Conservation (phyloP, 164 flowering plant genomes). For the Nelumbo lutea region DNA sequence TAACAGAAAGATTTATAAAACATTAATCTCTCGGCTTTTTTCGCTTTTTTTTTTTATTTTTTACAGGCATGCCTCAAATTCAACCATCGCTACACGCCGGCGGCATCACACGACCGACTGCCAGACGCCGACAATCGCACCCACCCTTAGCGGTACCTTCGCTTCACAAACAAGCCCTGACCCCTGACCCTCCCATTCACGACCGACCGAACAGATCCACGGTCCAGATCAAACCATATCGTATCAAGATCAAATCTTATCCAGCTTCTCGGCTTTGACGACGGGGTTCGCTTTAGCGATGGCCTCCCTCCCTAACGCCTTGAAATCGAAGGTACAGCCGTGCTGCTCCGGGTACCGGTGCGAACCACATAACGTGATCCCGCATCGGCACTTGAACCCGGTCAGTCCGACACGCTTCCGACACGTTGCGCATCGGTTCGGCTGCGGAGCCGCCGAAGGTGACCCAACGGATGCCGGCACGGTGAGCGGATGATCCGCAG, state of each 20-base stretch:
- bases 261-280: conserved; percentile 51
- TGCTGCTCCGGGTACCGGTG: conserved; percentile 84
- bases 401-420: conserved; percentile 61
- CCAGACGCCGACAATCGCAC: no score
- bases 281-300: conserved; percentile 64
- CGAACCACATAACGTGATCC: conserved; percentile 49
- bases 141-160: no score
- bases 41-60: no score
- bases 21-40: no score
- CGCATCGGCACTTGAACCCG: conserved; percentile 67
- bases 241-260: conserved; percentile 32
- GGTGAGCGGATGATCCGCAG: background rate
- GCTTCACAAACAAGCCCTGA: no score
- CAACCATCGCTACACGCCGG: no score
- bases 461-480: background rate
- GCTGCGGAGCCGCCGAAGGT: conserved; percentile 9
- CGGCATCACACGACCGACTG: no score
- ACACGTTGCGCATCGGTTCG: conserved; percentile 49
- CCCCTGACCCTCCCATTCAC: background rate
- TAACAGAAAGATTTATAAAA: no score
- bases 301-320: conserved; percentile 50
- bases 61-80: no score
- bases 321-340: conserved; percentile 61
- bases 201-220: background rate
- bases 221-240: background rate